Evolutionary conservation across 75 land plant species (phyloP), one percentile per base, ranked within the genome.

Genomic region (Selaginella moellendorffii): DNA sequence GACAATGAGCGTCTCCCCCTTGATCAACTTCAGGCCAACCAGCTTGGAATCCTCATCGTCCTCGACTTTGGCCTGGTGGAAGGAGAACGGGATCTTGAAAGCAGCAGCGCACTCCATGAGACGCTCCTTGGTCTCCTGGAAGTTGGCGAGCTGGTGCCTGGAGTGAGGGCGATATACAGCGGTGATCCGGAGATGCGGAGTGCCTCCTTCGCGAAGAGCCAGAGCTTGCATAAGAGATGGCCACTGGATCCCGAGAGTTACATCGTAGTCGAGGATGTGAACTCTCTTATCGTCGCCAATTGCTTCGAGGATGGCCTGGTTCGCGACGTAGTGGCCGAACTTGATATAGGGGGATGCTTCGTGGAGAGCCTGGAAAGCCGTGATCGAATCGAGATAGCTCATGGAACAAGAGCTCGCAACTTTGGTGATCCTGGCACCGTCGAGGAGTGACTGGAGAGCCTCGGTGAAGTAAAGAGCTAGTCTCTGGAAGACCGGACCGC

Each of bases 191-290:
- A 83, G 71, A 63, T 80, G 82, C 21, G 84, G 78, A 1, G 73
- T 70, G 17, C 85, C 77, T 18, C 61, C 79, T 23, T 65, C 64
- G 21, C 78, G 56, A 24, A 69, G 61, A 0, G 61, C 78, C 22
- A 83, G 54, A 1, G 86, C 83, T 52, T 83, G 83, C 83, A 83
- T 83, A 27, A 83, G 62, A 1, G 86, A 71, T 0, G 86, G 83
- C 86, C 86, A 83, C 31, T 83, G 86, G 12, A 78, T 65, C 0
- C 86, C 86, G 26, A 80, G 82, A 77, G 76, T 72, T 54, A 80
- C 76, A 36, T 83, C 86, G 67, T 71, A 83, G 65, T 83, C 86
- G 28, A 83, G 54, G 17, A 83, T 67, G 61, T 83, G 86, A 21
- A 83, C 59, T 8, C 72, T 53, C 18, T 75, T 53, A 0, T 76